phyloP scores from a whole-genome alignment of 2,329 filamentous ascomycete species.

The Elsinoe perseae region DNA sequence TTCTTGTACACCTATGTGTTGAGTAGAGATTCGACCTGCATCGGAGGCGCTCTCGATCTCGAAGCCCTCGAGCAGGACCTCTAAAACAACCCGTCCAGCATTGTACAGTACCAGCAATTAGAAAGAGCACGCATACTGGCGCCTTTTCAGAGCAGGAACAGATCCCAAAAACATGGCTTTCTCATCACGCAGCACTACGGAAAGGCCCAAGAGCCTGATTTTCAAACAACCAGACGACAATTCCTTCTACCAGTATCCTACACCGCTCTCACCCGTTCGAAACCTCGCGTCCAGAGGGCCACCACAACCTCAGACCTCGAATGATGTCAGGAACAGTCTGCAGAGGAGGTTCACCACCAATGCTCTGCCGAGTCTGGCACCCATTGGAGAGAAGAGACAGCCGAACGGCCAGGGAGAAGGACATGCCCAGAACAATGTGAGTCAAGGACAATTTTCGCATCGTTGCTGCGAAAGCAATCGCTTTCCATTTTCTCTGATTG shows the following conservation, averaged over 20 bases:
- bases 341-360: constrained; percentile 90
- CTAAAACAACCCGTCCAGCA: not conserved
- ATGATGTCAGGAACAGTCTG: constrained; percentile 68
- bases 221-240: constrained; percentile 71
- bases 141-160: not conserved
- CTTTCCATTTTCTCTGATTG: not conserved
- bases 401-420: constrained; percentile 37
- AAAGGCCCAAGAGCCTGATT: constrained; percentile 70
- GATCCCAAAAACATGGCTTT: constrained; percentile 50
- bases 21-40: not conserved
- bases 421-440: constrained; percentile 29
- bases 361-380: constrained; percentile 63
- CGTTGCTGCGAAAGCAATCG: not conserved
- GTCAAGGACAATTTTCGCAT: constrained; percentile 18
- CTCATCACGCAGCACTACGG: constrained; percentile 50
- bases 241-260: constrained; percentile 65
- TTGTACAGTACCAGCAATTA: not conserved
- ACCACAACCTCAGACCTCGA: constrained; percentile 46
- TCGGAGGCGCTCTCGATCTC: not conserved
- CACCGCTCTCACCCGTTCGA: constrained; percentile 47
- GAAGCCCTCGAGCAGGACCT: not conserved
- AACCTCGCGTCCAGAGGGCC: constrained; percentile 34
- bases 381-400: constrained; percentile 49
- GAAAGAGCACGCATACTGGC: not conserved
- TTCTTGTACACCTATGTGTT: not conserved